Conservation (phyloP, 306 rosid genomes). For the Cicer pinnatifidum region DNA sequence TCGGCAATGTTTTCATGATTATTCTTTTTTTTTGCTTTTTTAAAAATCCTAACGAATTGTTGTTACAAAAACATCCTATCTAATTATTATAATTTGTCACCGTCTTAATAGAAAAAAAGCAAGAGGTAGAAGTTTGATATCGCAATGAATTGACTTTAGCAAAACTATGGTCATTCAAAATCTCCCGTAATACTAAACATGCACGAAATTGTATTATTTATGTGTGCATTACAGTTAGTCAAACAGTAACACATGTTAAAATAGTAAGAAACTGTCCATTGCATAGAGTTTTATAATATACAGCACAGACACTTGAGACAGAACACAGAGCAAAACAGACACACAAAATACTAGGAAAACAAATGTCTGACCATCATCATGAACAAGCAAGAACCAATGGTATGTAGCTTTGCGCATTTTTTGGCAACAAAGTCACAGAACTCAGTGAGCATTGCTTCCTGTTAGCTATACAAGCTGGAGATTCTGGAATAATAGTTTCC, state of each 20-base stretch:
- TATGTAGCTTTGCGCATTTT: not conserved
- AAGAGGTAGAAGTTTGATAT: too few species aligned
- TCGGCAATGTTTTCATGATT: not conserved
- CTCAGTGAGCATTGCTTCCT: not conserved
- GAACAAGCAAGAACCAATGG: not conserved
- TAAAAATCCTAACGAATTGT: not conserved
- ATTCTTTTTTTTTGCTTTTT: not conserved
- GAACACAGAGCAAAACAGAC: not conserved
- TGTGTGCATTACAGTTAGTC: not conserved
- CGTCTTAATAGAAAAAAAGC: not conserved
- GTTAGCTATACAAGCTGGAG: too few species aligned
- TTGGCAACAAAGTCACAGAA: constrained; percentile 2
- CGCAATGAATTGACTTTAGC: too few species aligned
- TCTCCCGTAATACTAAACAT: too few species aligned
- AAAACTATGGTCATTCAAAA: too few species aligned
- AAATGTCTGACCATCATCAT: not conserved
- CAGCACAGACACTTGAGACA: not conserved
- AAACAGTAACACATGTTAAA: not conserved
- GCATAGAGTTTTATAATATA: not conserved
- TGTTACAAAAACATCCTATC: not conserved
- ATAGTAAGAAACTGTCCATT: not conserved
- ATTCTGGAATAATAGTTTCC: too few species aligned
- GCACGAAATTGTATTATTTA: not conserved
- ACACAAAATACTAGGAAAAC: not conserved
- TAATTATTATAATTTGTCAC: not conserved